phyloP scores from a whole-genome alignment of 768 basidiomycete genomes.

The Termitomyces sp. region DNA sequence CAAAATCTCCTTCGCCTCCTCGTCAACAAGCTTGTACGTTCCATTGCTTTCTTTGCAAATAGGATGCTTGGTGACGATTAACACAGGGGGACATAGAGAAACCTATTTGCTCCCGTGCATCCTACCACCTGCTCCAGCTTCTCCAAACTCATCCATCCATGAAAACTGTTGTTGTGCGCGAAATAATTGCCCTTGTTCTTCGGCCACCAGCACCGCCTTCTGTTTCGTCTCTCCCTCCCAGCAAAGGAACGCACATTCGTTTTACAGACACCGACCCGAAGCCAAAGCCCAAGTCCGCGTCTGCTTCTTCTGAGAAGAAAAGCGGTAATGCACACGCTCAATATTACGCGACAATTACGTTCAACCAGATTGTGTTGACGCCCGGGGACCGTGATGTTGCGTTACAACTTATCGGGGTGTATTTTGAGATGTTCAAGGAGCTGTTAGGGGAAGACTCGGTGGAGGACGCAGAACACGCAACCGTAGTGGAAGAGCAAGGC shows the following conservation, averaged over 20 bases:
- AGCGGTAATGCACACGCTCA: constrained; percentile 65
- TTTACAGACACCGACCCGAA: constrained; percentile 38
- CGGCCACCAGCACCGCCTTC: constrained; percentile 43
- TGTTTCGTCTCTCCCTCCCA: constrained; percentile 28
- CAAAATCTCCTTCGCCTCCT: constrained; percentile 90
- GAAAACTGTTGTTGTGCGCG: constrained; percentile 86
- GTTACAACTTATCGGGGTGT: constrained; percentile 75
- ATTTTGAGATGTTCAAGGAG: constrained; percentile 93
- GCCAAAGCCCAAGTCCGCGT: constrained; percentile 23
- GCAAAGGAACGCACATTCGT: constrained; percentile 43
- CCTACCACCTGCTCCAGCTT: constrained; percentile 83
- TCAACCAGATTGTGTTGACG: constrained; percentile 85
- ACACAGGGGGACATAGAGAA: constrained; percentile 84
- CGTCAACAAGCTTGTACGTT: constrained; percentile 85
- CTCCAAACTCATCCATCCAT: constrained; percentile 90
- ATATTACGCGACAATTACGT: constrained; percentile 91
- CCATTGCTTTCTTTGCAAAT: background rate
- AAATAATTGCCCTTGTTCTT: constrained; percentile 76
- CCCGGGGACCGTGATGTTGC: constrained; percentile 71
- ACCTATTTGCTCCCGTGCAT: constrained; percentile 83
- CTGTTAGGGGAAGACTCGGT: constrained; percentile 59
- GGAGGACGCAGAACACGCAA: constrained; percentile 24
- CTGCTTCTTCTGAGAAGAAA: constrained; percentile 30
- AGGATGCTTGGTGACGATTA: background rate
- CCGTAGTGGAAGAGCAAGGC: constrained; percentile 25